Percentiles rank a stretch among this genome's conserved stretches.
These are phyloP conservation scores for Avicennia marina DNA, from an alignment of 257 asterid genomes.

Conservation along the genomic window DNA sequence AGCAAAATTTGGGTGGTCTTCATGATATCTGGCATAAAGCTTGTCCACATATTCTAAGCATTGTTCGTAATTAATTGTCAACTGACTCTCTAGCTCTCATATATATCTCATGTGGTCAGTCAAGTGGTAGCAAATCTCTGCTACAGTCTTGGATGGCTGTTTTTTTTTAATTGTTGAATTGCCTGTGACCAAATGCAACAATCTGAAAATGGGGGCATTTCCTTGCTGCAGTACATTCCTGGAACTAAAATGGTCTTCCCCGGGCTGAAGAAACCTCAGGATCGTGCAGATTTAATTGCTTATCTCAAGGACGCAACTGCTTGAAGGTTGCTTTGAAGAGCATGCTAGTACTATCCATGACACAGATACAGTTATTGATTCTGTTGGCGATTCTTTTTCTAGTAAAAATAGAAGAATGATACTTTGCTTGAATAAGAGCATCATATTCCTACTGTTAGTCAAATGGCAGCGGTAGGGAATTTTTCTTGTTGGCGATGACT, in stretches of 20 bases:
- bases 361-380: conserved; percentile 7
- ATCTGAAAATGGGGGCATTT: not conserved
- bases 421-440: conserved; percentile 28
- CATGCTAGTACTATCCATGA: no score
- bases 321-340: conserved; percentile 22
- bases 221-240: conserved; percentile 73
- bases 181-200: not conserved
- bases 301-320: conserved; percentile 80
- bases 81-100: no score
- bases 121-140: no score
- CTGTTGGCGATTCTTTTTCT: conserved; percentile 20
- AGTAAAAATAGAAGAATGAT: not conserved
- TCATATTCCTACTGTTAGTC: conserved; percentile 23
- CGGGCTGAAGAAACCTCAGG: conserved; percentile 95
- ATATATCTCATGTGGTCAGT: no score
- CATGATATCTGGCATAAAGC: no score
- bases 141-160: not conserved
- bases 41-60: no score
- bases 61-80: no score
- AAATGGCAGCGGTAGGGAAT: conserved; percentile 21
- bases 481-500: conserved; percentile 25
- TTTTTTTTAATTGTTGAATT: not conserved
- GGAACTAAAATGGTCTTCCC: conserved; percentile 99
- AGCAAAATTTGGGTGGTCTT: no score
- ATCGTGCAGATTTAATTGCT: conserved; percentile 81